phyloP scores from a whole-genome alignment of 139 green algal species.

The Coelastrella sp. region DNA sequence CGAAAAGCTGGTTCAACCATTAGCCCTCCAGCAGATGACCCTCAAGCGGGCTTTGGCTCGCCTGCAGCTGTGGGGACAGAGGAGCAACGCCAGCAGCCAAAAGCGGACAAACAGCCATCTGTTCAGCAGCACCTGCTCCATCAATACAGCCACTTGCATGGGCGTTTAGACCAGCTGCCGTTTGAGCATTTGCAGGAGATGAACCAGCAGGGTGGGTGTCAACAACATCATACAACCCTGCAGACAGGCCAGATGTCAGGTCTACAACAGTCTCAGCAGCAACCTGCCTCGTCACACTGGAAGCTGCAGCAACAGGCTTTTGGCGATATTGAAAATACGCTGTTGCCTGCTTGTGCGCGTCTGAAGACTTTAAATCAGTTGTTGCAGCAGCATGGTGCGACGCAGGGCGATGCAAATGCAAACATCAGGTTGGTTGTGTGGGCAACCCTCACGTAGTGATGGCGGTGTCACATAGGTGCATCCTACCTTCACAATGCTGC shows the following conservation, averaged over 20 bases:
- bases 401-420: conserved; percentile 28
- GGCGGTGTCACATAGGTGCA: no score
- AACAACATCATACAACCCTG: background rate
- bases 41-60: background rate
- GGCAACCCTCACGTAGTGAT: background rate
- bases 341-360: conserved; percentile 20
- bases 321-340: background rate
- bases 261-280: background rate
- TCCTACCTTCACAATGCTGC: no score
- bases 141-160: background rate
- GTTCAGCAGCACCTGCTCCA: background rate
- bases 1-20: background rate
- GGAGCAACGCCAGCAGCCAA: background rate
- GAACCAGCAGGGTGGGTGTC: background rate
- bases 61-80: background rate
- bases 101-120: no score
- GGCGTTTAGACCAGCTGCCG: background rate
- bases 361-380: background rate
- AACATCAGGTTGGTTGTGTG: conserved; percentile 23
- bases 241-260: background rate
- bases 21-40: background rate
- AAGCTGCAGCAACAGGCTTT: background rate
- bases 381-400: conserved; percentile 23
- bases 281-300: no score
- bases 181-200: background rate